Base-by-base conservation (phyloP, 768 basidiomycete species). In the Amanita rimosa region DNA sequence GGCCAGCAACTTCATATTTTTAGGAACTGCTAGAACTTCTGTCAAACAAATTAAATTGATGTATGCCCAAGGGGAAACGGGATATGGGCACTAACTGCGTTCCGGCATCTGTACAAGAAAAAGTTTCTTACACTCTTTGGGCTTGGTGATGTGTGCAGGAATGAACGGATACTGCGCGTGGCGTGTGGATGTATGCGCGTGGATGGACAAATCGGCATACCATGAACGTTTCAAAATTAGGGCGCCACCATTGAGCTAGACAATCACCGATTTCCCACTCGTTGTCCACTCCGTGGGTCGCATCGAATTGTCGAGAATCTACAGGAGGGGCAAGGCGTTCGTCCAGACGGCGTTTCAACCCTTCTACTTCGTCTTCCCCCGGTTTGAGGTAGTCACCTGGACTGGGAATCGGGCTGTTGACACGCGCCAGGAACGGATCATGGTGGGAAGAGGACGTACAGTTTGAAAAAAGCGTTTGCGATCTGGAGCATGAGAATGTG, bases 381-480 rank as follows among this genome's bases (percentile, higher is more conserved):
- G 95, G 95, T 61, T 92, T 92, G 51, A 99, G 81, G 67, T 98
- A 98, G 67, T 97, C 93, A n/a, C 96, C 96, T 3, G 96, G 96
- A 11, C 92, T 94, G 45, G n/a, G 19, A 37, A 31, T 33, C 7
- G 17, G 16, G 10, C 4, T 5, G 19, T 34, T n/a, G 16, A 16
- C 43, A 42, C 19, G 37, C 27, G 53, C 17, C n/a, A 19, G 11
- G 50, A 43, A 47, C 11, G 44, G 35, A 56, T 33, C 51, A 26
- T 9, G 39, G 40, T 19, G 46, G 29, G 42, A 37, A 50, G 48
- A 49, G 40, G 6, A 71, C 85, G 58, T 58, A 92, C 91, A 99
- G 80, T 65, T 98, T 97, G 76, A 97, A 98, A 66, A 98, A 99
- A 13, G 93, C 92, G 63, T 96, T 97, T 17, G 94, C 96, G 61